Evolutionary conservation across 2,329 filamentous ascomycete species (phyloP), one percentile per base, ranked within the genome.

Genomic region (Trichoderma koningiopsis): DNA sequence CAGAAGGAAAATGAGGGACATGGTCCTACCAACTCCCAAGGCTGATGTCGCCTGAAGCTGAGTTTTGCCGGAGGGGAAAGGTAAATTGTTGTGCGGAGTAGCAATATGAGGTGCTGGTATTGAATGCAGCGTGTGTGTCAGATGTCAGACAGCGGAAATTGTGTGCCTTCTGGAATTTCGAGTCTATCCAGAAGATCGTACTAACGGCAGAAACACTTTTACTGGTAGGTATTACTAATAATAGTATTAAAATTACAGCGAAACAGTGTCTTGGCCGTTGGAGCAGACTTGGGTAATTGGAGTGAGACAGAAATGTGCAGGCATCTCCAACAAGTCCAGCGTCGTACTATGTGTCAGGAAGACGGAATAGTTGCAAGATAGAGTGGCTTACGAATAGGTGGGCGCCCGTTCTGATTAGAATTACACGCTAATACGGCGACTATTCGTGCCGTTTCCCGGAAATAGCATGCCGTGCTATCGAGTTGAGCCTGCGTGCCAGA

Each of bases 321-420:
- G 47, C 52, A 19, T 16, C 14, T 55, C 52, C 22, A 29, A 10
- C 13, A 43, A 24, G 24, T 16, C 52, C 11, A 29, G 40, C 40
- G 40, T 55, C 52, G 24, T 55, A 22, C 47, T 49, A 13, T 49
- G 47, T 24, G n/a, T 24, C 47, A 49, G 24, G 47, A 49, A 10
- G 47, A 43, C 8, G 16, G 16, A 7, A 43, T n/a, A n/a, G 47
- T 22, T 24, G 10, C 47, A 11, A 49, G 40, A 43, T n/a, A n/a
- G 40, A 5, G 33, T 16, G 47, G n/a, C 8, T 24, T 22, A 13
- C 19, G 40, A 43, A 43, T 43, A 24, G 8, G 10, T 22, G 14
- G 16, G 58, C 58, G 37, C 58, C 58, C 58, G 58, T 47, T n/a
- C 2, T 47, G 58, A 61, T 47, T 47, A 47, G 24, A 61, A 47